Evolutionary conservation across 2,329 filamentous ascomycete species (phyloP), one percentile per base, ranked within the genome.

Genomic region (Rhytidhysteron rufulum): DNA sequence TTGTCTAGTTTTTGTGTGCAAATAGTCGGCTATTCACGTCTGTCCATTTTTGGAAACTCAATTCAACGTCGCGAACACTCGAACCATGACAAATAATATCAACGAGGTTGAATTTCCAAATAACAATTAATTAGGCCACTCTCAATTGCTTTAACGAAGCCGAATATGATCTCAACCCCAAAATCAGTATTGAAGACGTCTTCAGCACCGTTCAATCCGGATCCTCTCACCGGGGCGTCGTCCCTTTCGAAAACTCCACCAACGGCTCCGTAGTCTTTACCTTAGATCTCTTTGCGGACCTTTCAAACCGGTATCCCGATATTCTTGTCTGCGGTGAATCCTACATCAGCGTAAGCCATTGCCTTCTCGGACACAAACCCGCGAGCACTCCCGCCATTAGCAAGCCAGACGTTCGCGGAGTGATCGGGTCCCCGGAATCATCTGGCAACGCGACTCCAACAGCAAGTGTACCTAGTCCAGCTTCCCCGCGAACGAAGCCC

Each of bases 181-280:
- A 66, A 38, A 54, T 57, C 21, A 71, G 68, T 37, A 78, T 79
- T 52, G 64, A 67, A 51, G 88, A 93, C 59, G 82, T 95, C 53
- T 95, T 96, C 64, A 74, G 82, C 37, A 76, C 82, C 13, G 85
- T 95, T 5, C 88, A 94, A 57, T 72, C 74, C 27, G 76, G 79
- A 42, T 61, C 70, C 32, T 80, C 79, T 1, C 67, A 77, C 38
- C 83, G 83, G 41, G 93, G 90, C 51, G 86, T 97, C 22, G 86
- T 96, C 2, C 93, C 93, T 5, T 90, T 95, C 66, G 91, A 97
- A 63, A 98, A 98, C 72, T 94, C 87, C 30, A 91, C 88, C 60
- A 95, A 97, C 66, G 93, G 93, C 57, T 84, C 85, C 40, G 93
- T 98, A 36, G 82, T 93, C 41, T 86, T 88, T 64, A 95, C 90